Evolutionary conservation across 2,329 filamentous ascomycete genomes (phyloP).

Genomic region (Pyrenophora teres): DNA sequence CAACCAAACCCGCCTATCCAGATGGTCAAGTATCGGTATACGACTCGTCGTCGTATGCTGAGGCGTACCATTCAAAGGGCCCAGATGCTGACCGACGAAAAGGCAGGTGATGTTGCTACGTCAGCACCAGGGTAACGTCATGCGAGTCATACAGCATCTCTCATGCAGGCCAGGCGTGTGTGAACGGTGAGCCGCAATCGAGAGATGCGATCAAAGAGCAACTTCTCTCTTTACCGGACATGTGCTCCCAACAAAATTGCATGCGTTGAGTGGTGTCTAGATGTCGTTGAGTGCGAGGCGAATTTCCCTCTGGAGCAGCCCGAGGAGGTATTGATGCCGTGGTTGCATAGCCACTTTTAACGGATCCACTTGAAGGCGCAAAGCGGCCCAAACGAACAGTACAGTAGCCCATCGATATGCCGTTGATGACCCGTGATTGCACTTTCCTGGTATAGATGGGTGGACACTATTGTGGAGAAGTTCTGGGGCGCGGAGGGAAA

Average conservation of each 20-base stretch:
- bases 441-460: slow-evolving; percentile 20
- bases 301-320: neutral
- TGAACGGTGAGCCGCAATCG: slow-evolving; percentile 4
- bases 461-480: slow-evolving; percentile 25
- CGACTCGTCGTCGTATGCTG: no score
- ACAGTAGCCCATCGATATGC: slow-evolving; percentile 6
- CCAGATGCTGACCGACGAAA: neutral
- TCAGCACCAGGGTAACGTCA: slow-evolving; percentile 10
- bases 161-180: neutral
- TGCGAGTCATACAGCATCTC: slow-evolving; percentile 11
- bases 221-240: neutral
- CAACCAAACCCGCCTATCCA: no score
- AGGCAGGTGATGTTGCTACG: slow-evolving; percentile 8
- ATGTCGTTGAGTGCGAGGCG: neutral
- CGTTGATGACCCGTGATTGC: slow-evolving; percentile 24
- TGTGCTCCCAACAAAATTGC: neutral
- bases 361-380: slow-evolving; percentile 7
- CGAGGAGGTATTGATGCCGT: neutral
- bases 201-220: neutral
- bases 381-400: slow-evolving; percentile 8
- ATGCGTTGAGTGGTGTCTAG: neutral
- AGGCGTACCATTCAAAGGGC: no score
- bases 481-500: slow-evolving; percentile 16
- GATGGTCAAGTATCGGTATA: no score
- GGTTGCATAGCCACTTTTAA: slow-evolving; percentile 8